A percentile compares a stretch with the other conserved stretches of the same genome.
These are phyloP conservation scores for Tolypocladium tundrense DNA, from an alignment of 2,329 filamentous ascomycete species.

Conservation along the genomic window DNA sequence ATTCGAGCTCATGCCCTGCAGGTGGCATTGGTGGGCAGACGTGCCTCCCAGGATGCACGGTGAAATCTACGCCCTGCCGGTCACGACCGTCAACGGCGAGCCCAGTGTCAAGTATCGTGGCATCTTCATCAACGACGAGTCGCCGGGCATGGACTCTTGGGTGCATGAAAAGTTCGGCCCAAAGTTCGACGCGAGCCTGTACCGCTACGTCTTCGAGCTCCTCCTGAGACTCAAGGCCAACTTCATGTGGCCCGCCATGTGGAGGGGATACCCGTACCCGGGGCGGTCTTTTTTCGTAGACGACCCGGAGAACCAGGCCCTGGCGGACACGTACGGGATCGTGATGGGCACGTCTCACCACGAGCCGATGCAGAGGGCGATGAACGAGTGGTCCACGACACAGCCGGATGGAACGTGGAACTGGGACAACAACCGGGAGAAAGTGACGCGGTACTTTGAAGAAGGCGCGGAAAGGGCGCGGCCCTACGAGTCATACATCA, in stretches of 20 bases:
- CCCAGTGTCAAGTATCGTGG: constrained; percentile 50
- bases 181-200: constrained; percentile 47
- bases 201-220: constrained; percentile 52
- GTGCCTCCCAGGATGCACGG: constrained; percentile 35
- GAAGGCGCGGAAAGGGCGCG: constrained; percentile 44
- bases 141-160: constrained; percentile 40
- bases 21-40: constrained; percentile 52
- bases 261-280: constrained; percentile 38
- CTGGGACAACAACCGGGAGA: constrained; percentile 45
- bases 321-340: constrained; percentile 53
- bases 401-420: constrained; percentile 43
- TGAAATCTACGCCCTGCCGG: constrained; percentile 35
- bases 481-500: constrained; percentile 49
- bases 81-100: constrained; percentile 24
- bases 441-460: constrained; percentile 46
- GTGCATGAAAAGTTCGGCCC: constrained; percentile 35
- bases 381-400: constrained; percentile 32
- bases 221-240: constrained; percentile 49
- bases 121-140: constrained; percentile 50
- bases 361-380: constrained; percentile 54
- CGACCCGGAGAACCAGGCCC: constrained; percentile 44
- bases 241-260: constrained; percentile 60
- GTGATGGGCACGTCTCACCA: constrained; percentile 56
- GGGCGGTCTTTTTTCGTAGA: constrained; percentile 52
- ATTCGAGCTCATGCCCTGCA: constrained; percentile 4